Percentiles rank a stretch among this genome's conserved stretches.
Evolutionary conservation across 1,284 basidiomycete species (phyloP).

Genomic region (Boletellus deceptivus): DNA sequence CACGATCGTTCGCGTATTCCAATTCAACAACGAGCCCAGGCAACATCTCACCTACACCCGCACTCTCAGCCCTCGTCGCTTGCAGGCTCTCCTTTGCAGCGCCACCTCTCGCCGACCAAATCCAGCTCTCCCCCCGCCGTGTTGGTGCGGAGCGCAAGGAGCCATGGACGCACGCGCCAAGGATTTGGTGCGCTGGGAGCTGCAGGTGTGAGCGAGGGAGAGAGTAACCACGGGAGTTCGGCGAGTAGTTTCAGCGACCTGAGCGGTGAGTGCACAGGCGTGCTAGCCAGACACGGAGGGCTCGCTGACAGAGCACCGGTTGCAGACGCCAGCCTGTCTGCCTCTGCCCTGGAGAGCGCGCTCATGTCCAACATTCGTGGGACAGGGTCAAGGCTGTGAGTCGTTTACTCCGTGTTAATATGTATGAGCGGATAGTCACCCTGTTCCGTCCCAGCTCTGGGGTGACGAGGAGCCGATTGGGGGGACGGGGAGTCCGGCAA

Average conservation of each 20-base stretch:
- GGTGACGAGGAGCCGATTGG: conserved; percentile 42
- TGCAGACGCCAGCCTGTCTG: conserved; percentile 66
- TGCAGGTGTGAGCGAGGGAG: conserved; percentile 48
- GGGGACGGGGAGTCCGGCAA: conserved; percentile 33
- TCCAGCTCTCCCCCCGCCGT: conserved; percentile 60
- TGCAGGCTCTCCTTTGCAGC: conserved; percentile 42
- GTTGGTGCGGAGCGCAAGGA: conserved; percentile 49
- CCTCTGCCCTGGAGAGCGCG: conserved; percentile 74
- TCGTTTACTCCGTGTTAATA: conserved; percentile 7
- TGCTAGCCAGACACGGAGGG: not conserved
- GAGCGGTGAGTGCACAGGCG: conserved; percentile 53
- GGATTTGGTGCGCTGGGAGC: conserved; percentile 39
- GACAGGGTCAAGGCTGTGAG: conserved; percentile 27
- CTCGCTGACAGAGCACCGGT: conserved; percentile 2
- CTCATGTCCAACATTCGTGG: conserved; percentile 48
- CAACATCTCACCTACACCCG: conserved; percentile 11
- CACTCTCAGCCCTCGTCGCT: conserved; percentile 18
- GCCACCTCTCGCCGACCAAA: conserved; percentile 53
- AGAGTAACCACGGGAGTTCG: conserved; percentile 64
- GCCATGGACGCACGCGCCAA: conserved; percentile 43
- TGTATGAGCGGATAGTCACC: not conserved
- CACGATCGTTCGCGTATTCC: conserved; percentile 6
- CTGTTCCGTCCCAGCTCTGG: conserved; percentile 38
- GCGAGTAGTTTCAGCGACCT: conserved; percentile 81
- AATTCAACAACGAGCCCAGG: conserved; percentile 11